Conservation (phyloP, 148 eudicot species). For the Amaranthus cruentus region DNA sequence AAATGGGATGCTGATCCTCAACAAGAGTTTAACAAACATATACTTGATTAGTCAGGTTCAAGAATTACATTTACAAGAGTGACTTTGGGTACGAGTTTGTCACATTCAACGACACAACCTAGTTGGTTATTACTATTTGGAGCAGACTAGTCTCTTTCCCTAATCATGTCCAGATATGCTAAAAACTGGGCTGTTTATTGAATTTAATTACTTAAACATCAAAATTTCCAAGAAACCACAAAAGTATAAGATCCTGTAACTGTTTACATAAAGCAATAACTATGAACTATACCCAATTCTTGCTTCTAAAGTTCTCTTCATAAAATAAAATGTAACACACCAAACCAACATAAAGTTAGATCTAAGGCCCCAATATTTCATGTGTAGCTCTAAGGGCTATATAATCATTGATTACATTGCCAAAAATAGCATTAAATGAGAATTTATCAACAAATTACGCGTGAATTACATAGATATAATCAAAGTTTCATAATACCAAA, state of each 20-base stretch:
- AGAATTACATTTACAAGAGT: neutral
- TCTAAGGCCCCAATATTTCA: too few species aligned
- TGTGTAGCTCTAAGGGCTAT: too few species aligned
- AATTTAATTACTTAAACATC: neutral
- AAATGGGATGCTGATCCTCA: too few species aligned
- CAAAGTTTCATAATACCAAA: too few species aligned
- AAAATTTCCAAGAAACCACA: neutral
- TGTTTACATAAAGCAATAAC: neutral
- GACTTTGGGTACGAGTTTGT: neutral
- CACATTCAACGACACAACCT: neutral
- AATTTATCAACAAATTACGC: too few species aligned
- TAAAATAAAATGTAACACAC: neutral
- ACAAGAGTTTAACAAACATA: too few species aligned
- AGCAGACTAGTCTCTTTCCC: neutral
- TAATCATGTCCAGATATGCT: neutral
- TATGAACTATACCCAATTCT: neutral
- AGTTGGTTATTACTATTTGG: neutral
- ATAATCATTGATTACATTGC: too few species aligned
- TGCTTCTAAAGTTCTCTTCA: neutral
- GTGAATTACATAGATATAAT: too few species aligned
- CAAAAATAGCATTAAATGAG: too few species aligned
- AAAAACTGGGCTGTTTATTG: neutral
- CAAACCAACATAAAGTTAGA: neutral
- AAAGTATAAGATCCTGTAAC: neutral
- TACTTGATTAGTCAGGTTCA: neutral